Base-by-base conservation (phyloP, 73 alveolate species). In the Paramecium pentaurelia region DNA sequence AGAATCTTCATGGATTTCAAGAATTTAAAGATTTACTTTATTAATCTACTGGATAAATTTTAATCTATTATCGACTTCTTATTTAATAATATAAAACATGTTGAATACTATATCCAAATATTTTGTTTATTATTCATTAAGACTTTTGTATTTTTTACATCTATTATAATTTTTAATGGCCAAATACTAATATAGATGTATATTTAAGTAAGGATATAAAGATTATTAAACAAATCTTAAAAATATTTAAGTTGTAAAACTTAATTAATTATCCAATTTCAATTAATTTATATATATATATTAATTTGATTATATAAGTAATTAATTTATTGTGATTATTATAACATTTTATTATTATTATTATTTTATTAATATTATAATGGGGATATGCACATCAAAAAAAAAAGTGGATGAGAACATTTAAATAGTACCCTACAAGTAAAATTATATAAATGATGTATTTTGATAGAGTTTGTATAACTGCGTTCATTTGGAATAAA, bases 401-500 rank as follows among this genome's bases (percentile, higher is more conserved):
- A 54, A 54, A 80, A 38, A 44, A 44, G 54, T 80, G 27, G 73
- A 80, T 38, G 75, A 44, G 30, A 42, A 38, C 49, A 25, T 80
- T 11, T 42, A 80, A 44, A 44, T 80, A 20, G 54, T 60, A 44
- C 75, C 91, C 73, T 80, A 80, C 28, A 80, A 80, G 91, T 80
- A 80, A 22, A 42, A 10, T 12, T 20, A 44, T 20, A 18, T 42
- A n/a, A 44, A 18, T 30, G 30, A 18, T 11, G 22, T 8, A 16
- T 54, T 38, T 18, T 54, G 68, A 42, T 30, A 80, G 91, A 80
- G 49, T 80, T 25, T 80, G 91, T 27, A 34, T 80, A 6, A 80
- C 91, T 25, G 91, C 91, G 25, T 80, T 42, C 25, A 38, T 80
- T 10, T 80, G 91, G 91, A 80, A 80, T 47, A 80, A 80, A 44